phyloP scores from a whole-genome alignment of 345 rosid genomes.

The Citropsis articulata region DNA sequence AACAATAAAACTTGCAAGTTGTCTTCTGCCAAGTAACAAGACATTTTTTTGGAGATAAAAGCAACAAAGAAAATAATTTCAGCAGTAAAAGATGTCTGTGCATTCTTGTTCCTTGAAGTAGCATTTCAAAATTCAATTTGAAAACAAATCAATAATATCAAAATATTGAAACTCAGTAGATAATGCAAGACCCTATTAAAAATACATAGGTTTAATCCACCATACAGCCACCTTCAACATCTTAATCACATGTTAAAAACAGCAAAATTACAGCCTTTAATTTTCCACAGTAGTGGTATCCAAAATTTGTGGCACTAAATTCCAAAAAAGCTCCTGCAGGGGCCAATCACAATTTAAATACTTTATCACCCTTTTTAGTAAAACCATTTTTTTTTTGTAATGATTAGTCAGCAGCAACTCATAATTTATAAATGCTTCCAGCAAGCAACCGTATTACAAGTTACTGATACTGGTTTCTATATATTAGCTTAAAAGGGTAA shows the following conservation, averaged over 20 bases:
- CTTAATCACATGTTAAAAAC: background rate
- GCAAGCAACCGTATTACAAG: background rate
- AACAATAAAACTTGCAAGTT: background rate
- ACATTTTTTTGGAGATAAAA: background rate
- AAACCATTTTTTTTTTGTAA: too few species aligned
- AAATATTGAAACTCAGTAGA: background rate
- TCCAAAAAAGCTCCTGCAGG: background rate
- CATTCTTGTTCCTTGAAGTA: background rate
- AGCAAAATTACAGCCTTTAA: background rate
- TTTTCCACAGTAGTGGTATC: background rate
- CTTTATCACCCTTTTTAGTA: background rate
- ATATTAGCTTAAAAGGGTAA: background rate
- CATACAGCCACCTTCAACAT: background rate
- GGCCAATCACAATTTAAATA: background rate
- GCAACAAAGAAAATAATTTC: background rate
- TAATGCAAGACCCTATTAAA: background rate
- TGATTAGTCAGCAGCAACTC: background rate
- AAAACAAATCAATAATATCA: background rate
- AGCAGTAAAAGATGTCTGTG: background rate
- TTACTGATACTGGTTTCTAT: background rate
- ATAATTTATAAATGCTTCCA: background rate
- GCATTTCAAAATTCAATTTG: background rate
- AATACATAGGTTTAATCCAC: background rate
- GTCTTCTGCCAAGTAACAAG: background rate
- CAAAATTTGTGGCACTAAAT: background rate